A percentile compares a stretch with the other conserved stretches of the same genome.
Conservation (phyloP, 1,139 yeast species). For the Torulaspora globosa region DNA sequence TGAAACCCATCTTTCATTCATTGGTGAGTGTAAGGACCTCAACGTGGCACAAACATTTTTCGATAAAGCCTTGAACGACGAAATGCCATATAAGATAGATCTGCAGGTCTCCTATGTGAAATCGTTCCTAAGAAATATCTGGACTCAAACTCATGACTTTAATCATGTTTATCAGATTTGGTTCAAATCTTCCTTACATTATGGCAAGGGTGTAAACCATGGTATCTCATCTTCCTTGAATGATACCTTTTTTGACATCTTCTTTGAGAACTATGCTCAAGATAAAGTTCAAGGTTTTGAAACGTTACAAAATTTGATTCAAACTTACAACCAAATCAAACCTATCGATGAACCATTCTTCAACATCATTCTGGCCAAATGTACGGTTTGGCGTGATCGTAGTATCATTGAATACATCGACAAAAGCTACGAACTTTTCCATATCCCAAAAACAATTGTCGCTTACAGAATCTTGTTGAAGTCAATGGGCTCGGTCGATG, state of each 20-base stretch:
- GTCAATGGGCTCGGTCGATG: conserved; percentile 60
- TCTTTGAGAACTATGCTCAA: conserved; percentile 56
- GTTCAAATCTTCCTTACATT: conserved; percentile 56
- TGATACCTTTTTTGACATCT: conserved; percentile 62
- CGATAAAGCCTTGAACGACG: conserved; percentile 58
- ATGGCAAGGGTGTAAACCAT: conserved; percentile 60
- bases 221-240: conserved; percentile 63
- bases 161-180: conserved; percentile 60
- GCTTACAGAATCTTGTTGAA: conserved; percentile 74
- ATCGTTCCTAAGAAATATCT: conserved; percentile 59
- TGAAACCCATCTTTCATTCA: conserved; percentile 72
- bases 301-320: conserved; percentile 55
- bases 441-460: conserved; percentile 61
- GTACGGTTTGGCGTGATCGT: conserved; percentile 65
- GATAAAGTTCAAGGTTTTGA: conserved; percentile 55
- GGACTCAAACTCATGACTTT: conserved; percentile 55
- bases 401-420: conserved; percentile 61
- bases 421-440: conserved; percentile 55
- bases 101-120: conserved; percentile 75
- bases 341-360: conserved; percentile 71
- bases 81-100: conserved; percentile 67
- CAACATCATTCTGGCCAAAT: conserved; percentile 68
- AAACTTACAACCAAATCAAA: conserved; percentile 53
- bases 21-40: conserved; percentile 75
- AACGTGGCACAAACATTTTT: conserved; percentile 69